Evolutionary conservation across 257 asterid genomes (phyloP).

Genomic region (Solanum pinnatisectum): DNA sequence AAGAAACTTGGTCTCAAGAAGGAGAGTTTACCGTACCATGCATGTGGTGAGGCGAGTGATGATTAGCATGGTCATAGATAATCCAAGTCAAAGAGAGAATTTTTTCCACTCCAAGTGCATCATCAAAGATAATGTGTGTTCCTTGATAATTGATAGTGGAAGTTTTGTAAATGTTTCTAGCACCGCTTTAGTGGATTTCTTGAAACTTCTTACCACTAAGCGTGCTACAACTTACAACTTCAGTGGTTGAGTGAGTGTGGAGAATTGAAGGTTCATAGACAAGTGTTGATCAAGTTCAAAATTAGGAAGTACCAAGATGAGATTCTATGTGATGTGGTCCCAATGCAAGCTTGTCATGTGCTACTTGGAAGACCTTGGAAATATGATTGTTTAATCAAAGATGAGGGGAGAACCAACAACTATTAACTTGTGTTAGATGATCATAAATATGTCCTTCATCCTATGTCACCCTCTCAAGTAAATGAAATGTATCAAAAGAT

Average conservation of each 20-base stretch:
- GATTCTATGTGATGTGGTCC: not conserved
- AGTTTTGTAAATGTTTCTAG: not conserved
- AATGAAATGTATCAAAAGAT: not conserved
- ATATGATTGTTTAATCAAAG: not conserved
- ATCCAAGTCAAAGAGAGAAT: not conserved
- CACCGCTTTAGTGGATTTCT: not conserved
- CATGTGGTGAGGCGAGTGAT: no score
- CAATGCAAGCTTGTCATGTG: not conserved
- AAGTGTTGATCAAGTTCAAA: not conserved
- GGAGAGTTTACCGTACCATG: no score
- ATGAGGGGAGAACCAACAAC: not conserved
- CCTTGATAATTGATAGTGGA: not conserved
- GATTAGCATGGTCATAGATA: not conserved
- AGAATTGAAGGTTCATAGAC: not conserved
- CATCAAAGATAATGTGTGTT: not conserved
- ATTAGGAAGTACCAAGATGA: not conserved
- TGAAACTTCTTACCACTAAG: not conserved
- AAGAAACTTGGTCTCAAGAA: no score
- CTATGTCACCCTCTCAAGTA: not conserved
- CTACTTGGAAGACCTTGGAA: not conserved
- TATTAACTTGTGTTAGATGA: not conserved
- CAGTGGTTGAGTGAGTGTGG: not conserved
- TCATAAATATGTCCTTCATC: no score
- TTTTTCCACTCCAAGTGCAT: not conserved
- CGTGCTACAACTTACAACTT: not conserved